phyloP scores from a whole-genome alignment of 192 early-diverging fungal genomes.

The Entomortierella lignicola region DNA sequence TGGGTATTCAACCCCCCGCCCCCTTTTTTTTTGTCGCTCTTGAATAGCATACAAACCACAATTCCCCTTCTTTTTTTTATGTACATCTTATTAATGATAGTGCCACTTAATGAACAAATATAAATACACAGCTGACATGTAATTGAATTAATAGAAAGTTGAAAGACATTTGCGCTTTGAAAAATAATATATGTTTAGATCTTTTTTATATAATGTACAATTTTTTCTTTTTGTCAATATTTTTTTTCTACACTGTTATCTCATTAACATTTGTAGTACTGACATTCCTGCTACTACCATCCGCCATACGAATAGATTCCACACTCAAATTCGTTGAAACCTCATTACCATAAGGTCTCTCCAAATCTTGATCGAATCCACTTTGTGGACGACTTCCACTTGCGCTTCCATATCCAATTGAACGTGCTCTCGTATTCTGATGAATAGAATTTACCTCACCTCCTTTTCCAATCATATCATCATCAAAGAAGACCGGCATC shows the following conservation, averaged over 20 bases:
- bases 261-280: slow-evolving; percentile 15
- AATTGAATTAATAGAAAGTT: too few relatives aligned
- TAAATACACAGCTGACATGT: too few relatives aligned
- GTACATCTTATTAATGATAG: too few relatives aligned
- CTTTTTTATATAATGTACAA: neutral
- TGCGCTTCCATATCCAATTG: neutral
- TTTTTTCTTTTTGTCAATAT: neutral
- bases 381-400: slow-evolving; percentile 10
- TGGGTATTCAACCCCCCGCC: too few relatives aligned
- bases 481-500: slow-evolving; percentile 38
- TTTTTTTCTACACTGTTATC: slow-evolving; percentile 12
- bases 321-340: neutral
- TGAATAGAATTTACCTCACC: neutral
- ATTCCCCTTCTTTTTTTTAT: too few relatives aligned
- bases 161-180: too few relatives aligned
- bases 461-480: slow-evolving; percentile 15
- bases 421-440: too few relatives aligned
- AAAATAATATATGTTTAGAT: too few relatives aligned
- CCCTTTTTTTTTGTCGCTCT: too few relatives aligned
- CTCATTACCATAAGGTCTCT: neutral
- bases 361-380: slow-evolving; percentile 19
- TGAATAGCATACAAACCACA: too few relatives aligned
- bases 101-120: too few relatives aligned
- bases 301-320: slow-evolving; percentile 25
- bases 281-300: slow-evolving; percentile 33